Conservation (phyloP, 176 grass and related monocot genomes). For the Otatea glauca region DNA sequence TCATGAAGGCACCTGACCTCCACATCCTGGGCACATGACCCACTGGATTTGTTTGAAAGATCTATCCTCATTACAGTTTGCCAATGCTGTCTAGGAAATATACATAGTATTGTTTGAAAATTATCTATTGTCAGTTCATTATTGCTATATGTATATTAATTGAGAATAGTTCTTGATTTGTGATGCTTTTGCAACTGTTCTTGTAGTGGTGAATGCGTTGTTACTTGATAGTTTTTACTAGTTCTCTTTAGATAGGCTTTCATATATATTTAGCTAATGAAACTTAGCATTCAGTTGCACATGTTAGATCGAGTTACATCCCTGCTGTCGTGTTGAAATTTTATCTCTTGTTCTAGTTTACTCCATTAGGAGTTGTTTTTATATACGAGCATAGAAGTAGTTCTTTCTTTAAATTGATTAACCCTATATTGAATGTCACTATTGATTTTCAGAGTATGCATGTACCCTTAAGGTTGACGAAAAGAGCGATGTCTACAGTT, state of each 20-base stretch:
- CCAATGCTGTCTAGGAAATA: background rate
- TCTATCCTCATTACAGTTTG: constrained; percentile 13
- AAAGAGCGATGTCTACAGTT: constrained; percentile 97
- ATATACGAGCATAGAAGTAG: background rate
- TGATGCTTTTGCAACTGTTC: constrained; percentile 17
- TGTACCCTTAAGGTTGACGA: constrained; percentile 96
- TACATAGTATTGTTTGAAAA: background rate
- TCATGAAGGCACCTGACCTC: too few relatives aligned
- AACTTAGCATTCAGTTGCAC: background rate
- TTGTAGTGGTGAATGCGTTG: background rate
- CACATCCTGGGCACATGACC: too few relatives aligned
- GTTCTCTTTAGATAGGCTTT: background rate
- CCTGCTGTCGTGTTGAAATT: background rate
- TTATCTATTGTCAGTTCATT: constrained; percentile 24
- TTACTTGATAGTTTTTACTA: background rate
- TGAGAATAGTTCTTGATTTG: background rate
- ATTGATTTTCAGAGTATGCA: constrained; percentile 74
- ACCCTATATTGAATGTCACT: background rate
- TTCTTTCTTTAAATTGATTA: background rate
- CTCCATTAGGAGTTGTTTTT: background rate
- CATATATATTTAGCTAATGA: constrained; percentile 1
- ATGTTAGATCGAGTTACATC: background rate
- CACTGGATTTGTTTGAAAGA: too few relatives aligned
- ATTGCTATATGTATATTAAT: background rate
- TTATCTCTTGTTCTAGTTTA: background rate